phyloP scores from a whole-genome alignment of 371 early-diverging fungal species.

The Rhizomucor pusillus region DNA sequence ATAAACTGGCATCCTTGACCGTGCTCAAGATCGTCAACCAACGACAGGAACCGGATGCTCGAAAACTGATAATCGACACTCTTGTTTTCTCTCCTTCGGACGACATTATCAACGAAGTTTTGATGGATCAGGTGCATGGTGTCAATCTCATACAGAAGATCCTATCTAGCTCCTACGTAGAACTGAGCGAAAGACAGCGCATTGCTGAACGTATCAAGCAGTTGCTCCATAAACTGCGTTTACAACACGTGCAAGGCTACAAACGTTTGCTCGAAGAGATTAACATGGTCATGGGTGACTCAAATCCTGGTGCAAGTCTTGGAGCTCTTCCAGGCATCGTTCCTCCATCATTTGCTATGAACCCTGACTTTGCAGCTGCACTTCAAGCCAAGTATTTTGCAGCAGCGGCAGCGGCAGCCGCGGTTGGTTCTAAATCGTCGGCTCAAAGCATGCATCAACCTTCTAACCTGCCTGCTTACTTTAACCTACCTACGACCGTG shows the following conservation, averaged over 20 bases:
- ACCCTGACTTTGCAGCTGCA: slow-evolving; percentile 36
- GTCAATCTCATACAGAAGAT: slow-evolving; percentile 86
- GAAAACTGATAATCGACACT: slow-evolving; percentile 76
- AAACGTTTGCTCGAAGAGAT: slow-evolving; percentile 81
- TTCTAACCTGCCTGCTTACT: not conserved
- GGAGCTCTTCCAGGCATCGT: slow-evolving; percentile 27
- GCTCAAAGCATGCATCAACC: not conserved
- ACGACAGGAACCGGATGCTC: slow-evolving; percentile 86
- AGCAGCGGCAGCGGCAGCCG: slow-evolving; percentile 14
- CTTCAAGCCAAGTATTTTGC: slow-evolving; percentile 34
- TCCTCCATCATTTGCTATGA: slow-evolving; percentile 25
- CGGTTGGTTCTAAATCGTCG: not conserved
- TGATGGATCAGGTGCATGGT: slow-evolving; percentile 86
- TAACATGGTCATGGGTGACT: slow-evolving; percentile 46
- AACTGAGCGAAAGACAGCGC: slow-evolving; percentile 69
- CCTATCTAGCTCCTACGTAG: slow-evolving; percentile 77
- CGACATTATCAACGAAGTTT: slow-evolving; percentile 67
- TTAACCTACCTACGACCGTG: no score
- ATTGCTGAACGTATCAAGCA: slow-evolving; percentile 79
- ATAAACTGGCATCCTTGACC: slow-evolving; percentile 86
- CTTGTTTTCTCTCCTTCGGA: slow-evolving; percentile 57
- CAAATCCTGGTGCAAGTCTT: slow-evolving; percentile 36
- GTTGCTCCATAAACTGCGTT: slow-evolving; percentile 55
- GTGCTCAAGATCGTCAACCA: slow-evolving; percentile 90
- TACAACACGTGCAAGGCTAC: slow-evolving; percentile 75